Evolutionary conservation across 1,139 yeast species (phyloP).

Genomic region (Scheffersomyces titani): DNA sequence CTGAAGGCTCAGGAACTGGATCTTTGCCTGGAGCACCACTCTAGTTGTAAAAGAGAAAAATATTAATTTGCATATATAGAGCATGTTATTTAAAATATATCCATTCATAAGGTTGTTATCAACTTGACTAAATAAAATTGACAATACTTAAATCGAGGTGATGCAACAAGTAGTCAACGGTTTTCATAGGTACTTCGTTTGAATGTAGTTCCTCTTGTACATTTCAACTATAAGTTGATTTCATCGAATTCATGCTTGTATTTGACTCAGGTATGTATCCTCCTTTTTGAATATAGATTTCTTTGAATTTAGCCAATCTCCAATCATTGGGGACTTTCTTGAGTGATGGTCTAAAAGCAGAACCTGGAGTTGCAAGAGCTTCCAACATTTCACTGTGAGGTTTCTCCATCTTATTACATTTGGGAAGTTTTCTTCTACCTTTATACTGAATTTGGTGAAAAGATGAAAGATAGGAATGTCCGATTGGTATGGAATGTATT

Average conservation of each 20-base stretch:
- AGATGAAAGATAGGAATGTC: neutral
- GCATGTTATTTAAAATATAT: neutral
- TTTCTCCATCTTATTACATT: neutral
- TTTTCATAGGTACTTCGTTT: neutral
- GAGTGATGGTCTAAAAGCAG: constrained; percentile 42
- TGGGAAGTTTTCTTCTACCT: neutral
- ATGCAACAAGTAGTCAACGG: neutral
- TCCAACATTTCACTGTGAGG: constrained; percentile 32
- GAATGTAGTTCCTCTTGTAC: neutral
- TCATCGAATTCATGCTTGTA: neutral
- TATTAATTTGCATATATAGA: constrained; percentile 1
- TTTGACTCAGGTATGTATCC: neutral
- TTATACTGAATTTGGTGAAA: neutral
- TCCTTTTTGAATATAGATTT: constrained; percentile 16
- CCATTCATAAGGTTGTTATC: neutral
- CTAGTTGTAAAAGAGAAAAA: constrained; percentile 1
- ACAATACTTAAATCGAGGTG: neutral
- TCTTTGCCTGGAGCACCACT: constrained; percentile 13
- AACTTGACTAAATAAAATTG: neutral
- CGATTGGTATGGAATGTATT: neutral
- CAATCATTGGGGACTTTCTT: constrained; percentile 35
- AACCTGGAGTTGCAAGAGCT: constrained; percentile 42
- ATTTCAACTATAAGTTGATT: neutral
- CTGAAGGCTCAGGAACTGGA: constrained; percentile 26
- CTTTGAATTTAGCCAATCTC: constrained; percentile 40